Evolutionary conservation across 441 rosid species (phyloP).

Genomic region (Omphalea diandra): DNA sequence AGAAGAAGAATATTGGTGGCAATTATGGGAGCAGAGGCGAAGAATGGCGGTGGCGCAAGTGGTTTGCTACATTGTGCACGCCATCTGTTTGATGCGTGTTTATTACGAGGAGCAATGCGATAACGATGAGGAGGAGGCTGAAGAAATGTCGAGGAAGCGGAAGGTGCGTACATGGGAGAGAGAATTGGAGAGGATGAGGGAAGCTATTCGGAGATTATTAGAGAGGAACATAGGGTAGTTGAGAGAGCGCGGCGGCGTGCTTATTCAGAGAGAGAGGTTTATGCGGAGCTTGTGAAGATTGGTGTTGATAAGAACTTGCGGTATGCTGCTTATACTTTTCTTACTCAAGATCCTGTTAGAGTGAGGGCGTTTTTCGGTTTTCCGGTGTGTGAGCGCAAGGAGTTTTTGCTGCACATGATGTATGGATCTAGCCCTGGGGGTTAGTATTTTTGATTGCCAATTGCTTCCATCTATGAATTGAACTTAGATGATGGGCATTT

Average conservation of each 20-base stretch:
- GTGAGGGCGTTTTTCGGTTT: constrained; percentile 27
- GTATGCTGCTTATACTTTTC: constrained; percentile 22
- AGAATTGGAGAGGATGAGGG: constrained; percentile 14
- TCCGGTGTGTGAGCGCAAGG: constrained; percentile 22
- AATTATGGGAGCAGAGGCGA: constrained; percentile 23
- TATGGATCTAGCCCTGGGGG: too few species aligned
- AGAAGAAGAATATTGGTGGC: constrained; percentile 25
- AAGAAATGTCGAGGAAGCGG: constrained; percentile 5
- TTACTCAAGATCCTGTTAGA: constrained; percentile 22
- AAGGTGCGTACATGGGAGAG: constrained; percentile 18
- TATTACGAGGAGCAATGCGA: not conserved
- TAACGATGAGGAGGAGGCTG: too few species aligned
- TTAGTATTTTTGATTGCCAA: too few species aligned
- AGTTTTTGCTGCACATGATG: constrained; percentile 27
- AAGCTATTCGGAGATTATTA: constrained; percentile 16
- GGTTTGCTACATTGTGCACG: constrained; percentile 22
- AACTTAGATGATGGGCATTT: too few species aligned
- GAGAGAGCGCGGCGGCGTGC: constrained; percentile 1
- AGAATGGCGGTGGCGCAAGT: constrained; percentile 25
- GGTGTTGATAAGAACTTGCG: constrained; percentile 21
- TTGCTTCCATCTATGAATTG: too few species aligned
- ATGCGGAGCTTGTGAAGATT: constrained; percentile 22
- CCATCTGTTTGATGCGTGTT: constrained; percentile 17
- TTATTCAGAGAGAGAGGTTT: constrained; percentile 18
- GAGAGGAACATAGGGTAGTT: constrained; percentile 17